Base-by-base conservation (phyloP, 768 basidiomycete genomes). In the Termitomyces sp. region DNA sequence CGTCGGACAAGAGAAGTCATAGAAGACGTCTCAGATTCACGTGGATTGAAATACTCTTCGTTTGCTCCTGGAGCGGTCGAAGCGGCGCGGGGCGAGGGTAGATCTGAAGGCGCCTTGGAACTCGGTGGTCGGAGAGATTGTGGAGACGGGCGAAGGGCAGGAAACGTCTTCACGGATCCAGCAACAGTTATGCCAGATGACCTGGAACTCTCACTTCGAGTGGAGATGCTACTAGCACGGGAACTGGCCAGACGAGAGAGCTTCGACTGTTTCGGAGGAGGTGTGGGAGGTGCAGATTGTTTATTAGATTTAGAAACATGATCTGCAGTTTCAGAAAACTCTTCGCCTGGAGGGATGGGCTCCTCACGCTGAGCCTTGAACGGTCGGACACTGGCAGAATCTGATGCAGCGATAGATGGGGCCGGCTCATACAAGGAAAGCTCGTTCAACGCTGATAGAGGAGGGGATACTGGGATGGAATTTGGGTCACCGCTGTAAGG, bases 151-250 rank as follows among this genome's bases (percentile, higher is more conserved):
- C 89, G 85, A 59, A 91, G 76, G 18, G 67, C 78, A 24, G 89
- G 86, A 66, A 86, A 91, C 1, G 90, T 91, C 64, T 85, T 82
- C n/a, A 88, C 77, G 26, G 88, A 85, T 3, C 82, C 84, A 0
- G 82, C 73, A 34, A 82, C 74, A 43, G 82, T 71, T 10, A 74
- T 80, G 57, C 80, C 81, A 2, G 80, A 82, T 24, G 84, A 82
- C 49, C 79, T 74, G 24, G 86, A 84, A 63, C 81, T 83, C 59
- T 79, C 74, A 57, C 76, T 81, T 45, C 72, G 72, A 36, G 68
- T 68, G 48, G 72, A 75, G 45, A 76, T 66, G 30, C 77, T 77
- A 55, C 82, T 82, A 2, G 84, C 79, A 56, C 85, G 76, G 9
- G 87, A 87, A 63, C 81, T 86, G 12, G 89, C 88, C 20, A 91